These are phyloP conservation scores for Apophysomyces trapeziformis DNA, from an alignment of 371 early-diverging fungal species.

Conservation along the genomic window DNA sequence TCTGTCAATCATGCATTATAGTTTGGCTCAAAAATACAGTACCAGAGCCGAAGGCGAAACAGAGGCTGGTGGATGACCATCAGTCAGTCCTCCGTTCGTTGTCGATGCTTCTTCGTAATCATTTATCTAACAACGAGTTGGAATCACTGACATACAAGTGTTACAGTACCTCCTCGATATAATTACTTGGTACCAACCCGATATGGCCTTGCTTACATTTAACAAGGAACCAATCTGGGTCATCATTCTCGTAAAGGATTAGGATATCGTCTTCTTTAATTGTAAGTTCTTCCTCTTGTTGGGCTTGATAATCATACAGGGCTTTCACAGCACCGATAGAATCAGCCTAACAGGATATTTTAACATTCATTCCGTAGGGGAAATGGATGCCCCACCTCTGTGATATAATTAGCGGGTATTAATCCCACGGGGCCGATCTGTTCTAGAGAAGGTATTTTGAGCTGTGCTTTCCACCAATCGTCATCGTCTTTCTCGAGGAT, in stretches of 20 bases:
- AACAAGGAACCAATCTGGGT: slow-evolving; percentile 81
- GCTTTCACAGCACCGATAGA: slow-evolving; percentile 65
- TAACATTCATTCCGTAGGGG: not conserved
- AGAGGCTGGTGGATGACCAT: slow-evolving; percentile 21
- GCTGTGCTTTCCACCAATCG: slow-evolving; percentile 80
- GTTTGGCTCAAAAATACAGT: not conserved
- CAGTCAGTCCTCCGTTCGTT: not conserved
- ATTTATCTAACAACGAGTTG: not conserved
- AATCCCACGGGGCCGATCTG: slow-evolving; percentile 68
- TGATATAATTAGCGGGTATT: slow-evolving; percentile 80
- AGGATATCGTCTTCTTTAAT: slow-evolving; percentile 75
- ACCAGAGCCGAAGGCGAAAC: slow-evolving; percentile 24
- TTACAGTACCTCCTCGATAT: slow-evolving; percentile 61
- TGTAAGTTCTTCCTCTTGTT: slow-evolving; percentile 76
- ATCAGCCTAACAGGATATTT: slow-evolving; percentile 29
- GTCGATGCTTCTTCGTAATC: slow-evolving; percentile 1
- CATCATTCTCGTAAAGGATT: slow-evolving; percentile 73
- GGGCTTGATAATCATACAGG: slow-evolving; percentile 78
- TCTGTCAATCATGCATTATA: not conserved
- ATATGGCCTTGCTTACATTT: slow-evolving; percentile 53
- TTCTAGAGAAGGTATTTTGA: slow-evolving; percentile 49
- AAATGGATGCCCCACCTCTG: slow-evolving; percentile 53
- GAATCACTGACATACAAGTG: not conserved
- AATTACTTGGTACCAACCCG: slow-evolving; percentile 79
- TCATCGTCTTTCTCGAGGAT: slow-evolving; percentile 69